phyloP scores from a whole-genome alignment of 2,329 filamentous ascomycete genomes.

The Colletotrichum melonis region DNA sequence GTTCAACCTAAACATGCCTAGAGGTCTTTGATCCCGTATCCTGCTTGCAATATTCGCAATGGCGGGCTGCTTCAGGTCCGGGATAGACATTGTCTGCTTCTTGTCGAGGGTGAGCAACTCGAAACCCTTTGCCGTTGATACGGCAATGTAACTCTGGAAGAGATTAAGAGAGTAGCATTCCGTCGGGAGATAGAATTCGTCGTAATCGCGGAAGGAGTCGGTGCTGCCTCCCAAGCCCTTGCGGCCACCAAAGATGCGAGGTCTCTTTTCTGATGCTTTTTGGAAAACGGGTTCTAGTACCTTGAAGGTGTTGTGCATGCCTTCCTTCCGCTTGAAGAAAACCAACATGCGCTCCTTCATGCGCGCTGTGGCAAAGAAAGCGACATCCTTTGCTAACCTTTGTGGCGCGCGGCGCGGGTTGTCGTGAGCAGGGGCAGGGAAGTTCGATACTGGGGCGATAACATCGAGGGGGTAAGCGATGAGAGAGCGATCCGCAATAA shows the following conservation, averaged over 20 bases:
- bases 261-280: conserved; percentile 87
- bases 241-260: conserved; percentile 72
- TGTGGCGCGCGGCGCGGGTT: conserved; percentile 88
- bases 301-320: conserved; percentile 93
- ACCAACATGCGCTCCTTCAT: conserved; percentile 98
- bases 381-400: conserved; percentile 90
- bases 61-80: conserved; percentile 82
- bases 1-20: conserved; percentile 96
- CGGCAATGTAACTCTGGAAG: conserved; percentile 93
- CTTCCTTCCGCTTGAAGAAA: conserved; percentile 97
- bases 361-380: conserved; percentile 93
- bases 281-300: conserved; percentile 96
- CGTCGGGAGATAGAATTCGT: conserved; percentile 97
- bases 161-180: conserved; percentile 97
- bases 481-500: conserved; percentile 91
- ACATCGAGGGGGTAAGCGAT: conserved; percentile 95
- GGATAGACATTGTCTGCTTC: conserved; percentile 94
- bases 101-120: conserved; percentile 98
- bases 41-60: conserved; percentile 88
- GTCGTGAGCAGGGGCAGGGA: conserved; percentile 72
- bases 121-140: conserved; percentile 90
- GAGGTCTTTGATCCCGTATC: conserved; percentile 83
- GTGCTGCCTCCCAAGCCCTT: conserved; percentile 76
- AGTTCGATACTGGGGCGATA: conserved; percentile 73
- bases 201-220: conserved; percentile 97